phyloP scores from a whole-genome alignment of 106 monocot genomes.

The Allium sativum region DNA sequence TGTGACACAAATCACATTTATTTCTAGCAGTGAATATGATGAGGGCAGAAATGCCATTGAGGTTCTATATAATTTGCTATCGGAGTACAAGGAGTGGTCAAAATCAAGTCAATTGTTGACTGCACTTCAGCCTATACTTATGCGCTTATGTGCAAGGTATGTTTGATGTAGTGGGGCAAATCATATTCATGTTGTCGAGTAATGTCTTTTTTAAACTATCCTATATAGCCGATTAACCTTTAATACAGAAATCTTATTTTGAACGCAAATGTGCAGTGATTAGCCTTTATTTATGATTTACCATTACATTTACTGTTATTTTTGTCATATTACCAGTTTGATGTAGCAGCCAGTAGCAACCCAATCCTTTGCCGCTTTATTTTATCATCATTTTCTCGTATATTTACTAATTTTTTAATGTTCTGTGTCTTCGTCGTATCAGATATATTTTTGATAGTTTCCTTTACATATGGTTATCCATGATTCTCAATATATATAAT shows the following conservation, averaged over 20 bases:
- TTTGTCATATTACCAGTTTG: no score
- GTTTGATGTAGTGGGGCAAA: background rate
- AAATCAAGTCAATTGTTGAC: conserved; percentile 37
- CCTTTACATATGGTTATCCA: no score
- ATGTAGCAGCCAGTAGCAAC: no score
- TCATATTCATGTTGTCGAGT: background rate
- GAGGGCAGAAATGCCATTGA: conserved; percentile 34
- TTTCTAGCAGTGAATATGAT: conserved; percentile 27
- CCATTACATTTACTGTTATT: no score
- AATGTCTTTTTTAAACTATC: background rate
- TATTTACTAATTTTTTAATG: no score
- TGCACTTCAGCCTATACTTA: conserved; percentile 42
- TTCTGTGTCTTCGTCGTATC: no score
- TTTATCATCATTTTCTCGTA: no score
- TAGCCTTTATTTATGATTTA: background rate
- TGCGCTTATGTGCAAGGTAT: conserved; percentile 80
- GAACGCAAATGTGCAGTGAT: background rate
- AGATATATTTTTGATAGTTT: no score
- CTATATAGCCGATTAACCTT: background rate
- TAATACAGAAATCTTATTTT: conserved; percentile 5
- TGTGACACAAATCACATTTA: background rate
- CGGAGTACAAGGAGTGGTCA: conserved; percentile 36
- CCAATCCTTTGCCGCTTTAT: no score
- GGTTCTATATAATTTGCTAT: conserved; percentile 45
- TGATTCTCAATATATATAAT: no score